A percentile compares a stretch with the other conserved stretches of the same genome.
Conservation (phyloP, 2,329 filamentous ascomycete species). For the Fusarium torreyae region DNA sequence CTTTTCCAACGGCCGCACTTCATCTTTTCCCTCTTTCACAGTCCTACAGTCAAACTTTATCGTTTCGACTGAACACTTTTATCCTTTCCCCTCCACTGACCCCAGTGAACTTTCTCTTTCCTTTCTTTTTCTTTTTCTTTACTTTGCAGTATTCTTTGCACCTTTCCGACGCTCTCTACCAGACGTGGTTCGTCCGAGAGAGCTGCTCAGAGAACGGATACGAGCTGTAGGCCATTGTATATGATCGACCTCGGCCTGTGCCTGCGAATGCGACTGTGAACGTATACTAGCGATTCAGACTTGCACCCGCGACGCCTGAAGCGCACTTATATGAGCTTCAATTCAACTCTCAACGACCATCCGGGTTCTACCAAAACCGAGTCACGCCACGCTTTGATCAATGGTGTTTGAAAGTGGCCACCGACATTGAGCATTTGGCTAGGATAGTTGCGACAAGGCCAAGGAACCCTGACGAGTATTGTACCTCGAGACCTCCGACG, state of each 20-base stretch:
- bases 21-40: constrained; percentile 38
- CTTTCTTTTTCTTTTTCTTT: constrained; percentile 9
- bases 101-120: constrained; percentile 7
- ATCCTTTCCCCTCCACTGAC: constrained; percentile 7
- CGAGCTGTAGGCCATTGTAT: constrained; percentile 14
- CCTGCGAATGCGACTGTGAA: background rate
- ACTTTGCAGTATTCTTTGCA: constrained; percentile 22
- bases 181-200: constrained; percentile 21
- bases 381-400: constrained; percentile 27
- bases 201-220: constrained; percentile 8
- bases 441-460: constrained; percentile 36
- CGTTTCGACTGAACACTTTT: constrained; percentile 12
- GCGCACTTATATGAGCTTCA: background rate
- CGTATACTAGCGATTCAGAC: background rate
- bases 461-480: constrained; percentile 18
- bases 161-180: constrained; percentile 29
- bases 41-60: constrained; percentile 19
- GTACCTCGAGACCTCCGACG: constrained; percentile 25
- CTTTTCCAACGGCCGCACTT: constrained; percentile 30
- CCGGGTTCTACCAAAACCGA: constrained; percentile 21
- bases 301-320: constrained; percentile 9
- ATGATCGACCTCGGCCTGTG: constrained; percentile 24
- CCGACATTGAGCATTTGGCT: constrained; percentile 22
- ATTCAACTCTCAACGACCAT: constrained; percentile 18
- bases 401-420: constrained; percentile 32